Base-by-base conservation (phyloP, 345 rosid genomes). In the Alliaria petiolata region DNA sequence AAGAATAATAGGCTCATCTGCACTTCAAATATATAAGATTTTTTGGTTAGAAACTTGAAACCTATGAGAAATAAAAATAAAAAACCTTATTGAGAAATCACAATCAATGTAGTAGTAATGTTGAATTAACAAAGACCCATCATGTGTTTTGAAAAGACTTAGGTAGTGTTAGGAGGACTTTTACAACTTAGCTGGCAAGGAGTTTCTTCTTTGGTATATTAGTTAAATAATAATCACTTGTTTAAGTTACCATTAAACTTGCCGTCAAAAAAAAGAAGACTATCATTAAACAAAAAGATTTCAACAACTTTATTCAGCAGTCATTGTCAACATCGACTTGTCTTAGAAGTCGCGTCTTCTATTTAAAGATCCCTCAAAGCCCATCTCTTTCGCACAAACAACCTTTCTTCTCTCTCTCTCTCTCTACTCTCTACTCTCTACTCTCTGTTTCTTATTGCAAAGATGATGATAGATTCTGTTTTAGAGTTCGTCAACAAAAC, bases 121-220 rank as follows among this genome's bases (percentile, higher is more conserved):
- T n/a, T 22, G 25, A 22, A 15, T 42, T 14, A 43, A n/a, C 52
- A 46, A 17, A 54, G 62, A 42, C 20, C 10, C 39, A 57, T 57
- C 50, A 69, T 69, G 65, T 69, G 56, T n/a, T n/a, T 10, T 34
- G 5, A 45, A 45, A 45, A 57, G 30, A 52, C 52, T 25, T 16
- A 2, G 38, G 20, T n/a, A 22, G 25, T 61, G 28, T 17, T 38
- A 15, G n/a, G 34, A 59, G 1, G 40, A 49, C 31, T 58, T n/a
- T 28, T 2, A 51, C 56, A 72, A 72, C 76, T 72, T 72, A 72
- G 76, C 30, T 72, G 70, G 49, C 64, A 72, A 72, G 56, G 47
- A 63, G 76, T 62, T 43, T 11, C 63, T 46, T 33, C 8, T 31
- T 44, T 31, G 7, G 35, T 43, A 42, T 17, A 17, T 34, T 10